A percentile compares a stretch with the other conserved stretches of the same genome.
These are phyloP conservation scores for Friedmanniomyces endolithicus DNA, from an alignment of 495 filamentous ascomycete genomes.

Conservation along the genomic window DNA sequence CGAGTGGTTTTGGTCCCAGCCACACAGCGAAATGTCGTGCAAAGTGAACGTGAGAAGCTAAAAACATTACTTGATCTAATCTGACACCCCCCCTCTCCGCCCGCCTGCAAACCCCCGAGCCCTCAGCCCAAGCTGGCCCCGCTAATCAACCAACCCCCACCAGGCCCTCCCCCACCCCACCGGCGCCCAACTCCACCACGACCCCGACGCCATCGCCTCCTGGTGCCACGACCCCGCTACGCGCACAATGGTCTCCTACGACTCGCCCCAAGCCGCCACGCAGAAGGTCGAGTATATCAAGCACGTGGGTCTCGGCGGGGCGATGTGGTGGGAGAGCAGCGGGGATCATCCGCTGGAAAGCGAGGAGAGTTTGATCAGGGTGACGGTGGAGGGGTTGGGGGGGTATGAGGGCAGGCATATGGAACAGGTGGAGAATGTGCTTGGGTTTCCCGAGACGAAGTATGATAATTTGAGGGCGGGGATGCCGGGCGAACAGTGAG, in stretches of 20 bases:
- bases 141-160: neutral
- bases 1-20: neutral
- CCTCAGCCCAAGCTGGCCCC: neutral
- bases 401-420: conserved; percentile 18
- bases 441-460: conserved; percentile 23
- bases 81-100: no score
- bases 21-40: neutral
- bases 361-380: conserved; percentile 18
- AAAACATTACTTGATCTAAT: conserved; percentile 22
- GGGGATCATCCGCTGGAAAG: conserved; percentile 41
- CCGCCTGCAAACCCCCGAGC: neutral
- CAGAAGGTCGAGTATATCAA: conserved; percentile 56
- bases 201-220: conserved; percentile 2
- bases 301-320: conserved; percentile 54
- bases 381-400: conserved; percentile 16
- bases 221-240: conserved; percentile 49
- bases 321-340: conserved; percentile 86
- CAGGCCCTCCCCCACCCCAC: conserved; percentile 15
- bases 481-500: conserved; percentile 18
- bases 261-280: conserved; percentile 47
- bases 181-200: neutral
- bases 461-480: conserved; percentile 23
- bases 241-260: conserved; percentile 62
- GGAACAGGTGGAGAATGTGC: conserved; percentile 15
- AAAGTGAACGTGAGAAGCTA: conserved; percentile 8